Conservation (phyloP, 192 early-diverging fungal species). For the Coemansia sp. region DNA sequence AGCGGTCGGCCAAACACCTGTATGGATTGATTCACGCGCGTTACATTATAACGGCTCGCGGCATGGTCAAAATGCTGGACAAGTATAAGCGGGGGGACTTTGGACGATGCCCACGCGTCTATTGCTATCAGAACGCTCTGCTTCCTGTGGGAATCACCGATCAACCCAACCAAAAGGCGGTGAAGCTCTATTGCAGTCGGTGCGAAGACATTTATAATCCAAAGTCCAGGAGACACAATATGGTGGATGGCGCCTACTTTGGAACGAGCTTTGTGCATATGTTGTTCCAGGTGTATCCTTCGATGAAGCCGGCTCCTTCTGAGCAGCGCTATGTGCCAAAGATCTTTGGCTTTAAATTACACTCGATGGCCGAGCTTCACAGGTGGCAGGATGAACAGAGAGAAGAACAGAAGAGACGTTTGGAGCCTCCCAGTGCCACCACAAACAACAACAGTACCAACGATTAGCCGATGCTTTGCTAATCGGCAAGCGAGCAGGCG, state of each 20-base stretch:
- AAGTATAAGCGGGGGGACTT: constrained; percentile 93
- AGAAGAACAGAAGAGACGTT: constrained; percentile 59
- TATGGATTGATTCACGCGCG: constrained; percentile 99
- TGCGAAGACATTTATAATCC: constrained; percentile 98
- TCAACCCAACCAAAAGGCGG: constrained; percentile 73
- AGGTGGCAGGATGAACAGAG: constrained; percentile 85
- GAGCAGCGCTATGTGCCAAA: constrained; percentile 81
- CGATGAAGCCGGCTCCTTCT: constrained; percentile 70
- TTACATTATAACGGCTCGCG: constrained; percentile 88
- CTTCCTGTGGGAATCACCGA: constrained; percentile 90
- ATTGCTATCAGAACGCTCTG: constrained; percentile 86
- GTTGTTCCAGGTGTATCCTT: constrained; percentile 88
- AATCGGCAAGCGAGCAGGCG: too few species aligned
- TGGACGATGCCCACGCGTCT: constrained; percentile 93
- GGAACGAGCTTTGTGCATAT: constrained; percentile 96
- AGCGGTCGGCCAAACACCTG: constrained; percentile 83
- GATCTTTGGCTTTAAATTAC: constrained; percentile 98
- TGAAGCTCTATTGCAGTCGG: constrained; percentile 93
- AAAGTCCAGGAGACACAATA: constrained; percentile 76
- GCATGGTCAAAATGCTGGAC: constrained; percentile 92
- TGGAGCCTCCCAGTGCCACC: too few species aligned
- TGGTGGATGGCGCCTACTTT: constrained; percentile 95
- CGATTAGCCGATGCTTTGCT: background rate
- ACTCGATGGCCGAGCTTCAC: constrained; percentile 82
- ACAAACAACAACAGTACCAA: background rate